phyloP scores from a whole-genome alignment of 345 rosid genomes.

The Brassica incana region DNA sequence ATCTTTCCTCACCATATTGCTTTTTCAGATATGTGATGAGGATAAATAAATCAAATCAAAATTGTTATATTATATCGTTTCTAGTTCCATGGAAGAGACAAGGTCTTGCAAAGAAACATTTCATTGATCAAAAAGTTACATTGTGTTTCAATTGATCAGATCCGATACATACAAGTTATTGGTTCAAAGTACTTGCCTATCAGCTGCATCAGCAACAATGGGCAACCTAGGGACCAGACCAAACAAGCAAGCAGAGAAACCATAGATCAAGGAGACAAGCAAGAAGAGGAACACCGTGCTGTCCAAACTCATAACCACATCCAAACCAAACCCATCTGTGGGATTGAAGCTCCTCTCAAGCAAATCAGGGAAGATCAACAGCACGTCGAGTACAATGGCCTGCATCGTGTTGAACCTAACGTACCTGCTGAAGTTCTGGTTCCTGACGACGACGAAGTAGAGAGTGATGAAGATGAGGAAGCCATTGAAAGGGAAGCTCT shows the following conservation, averaged over 20 bases:
- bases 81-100: background rate
- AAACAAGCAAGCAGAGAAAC: constrained; percentile 79
- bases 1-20: constrained; percentile 45
- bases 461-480: constrained; percentile 71
- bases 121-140: constrained; percentile 28
- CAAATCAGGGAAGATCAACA: constrained; percentile 87
- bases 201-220: constrained; percentile 97
- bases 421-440: constrained; percentile 79
- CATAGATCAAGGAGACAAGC: constrained; percentile 81
- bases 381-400: constrained; percentile 86
- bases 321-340: constrained; percentile 72
- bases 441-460: constrained; percentile 89
- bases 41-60: constrained; percentile 34
- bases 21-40: constrained; percentile 41
- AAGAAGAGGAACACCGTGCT: constrained; percentile 90
- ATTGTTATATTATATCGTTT: constrained; percentile 6
- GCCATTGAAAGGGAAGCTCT: constrained; percentile 87
- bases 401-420: constrained; percentile 99
- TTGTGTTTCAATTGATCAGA: constrained; percentile 13
- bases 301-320: constrained; percentile 91
- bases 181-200: constrained; percentile 83
- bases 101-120: background rate
- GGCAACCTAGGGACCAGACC: constrained; percentile 93
- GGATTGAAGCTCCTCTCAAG: constrained; percentile 88
- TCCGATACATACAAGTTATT: background rate